Evolutionary conservation across 2,329 filamentous ascomycete genomes (phyloP).

Genomic region (Colletotrichum endophyticum): DNA sequence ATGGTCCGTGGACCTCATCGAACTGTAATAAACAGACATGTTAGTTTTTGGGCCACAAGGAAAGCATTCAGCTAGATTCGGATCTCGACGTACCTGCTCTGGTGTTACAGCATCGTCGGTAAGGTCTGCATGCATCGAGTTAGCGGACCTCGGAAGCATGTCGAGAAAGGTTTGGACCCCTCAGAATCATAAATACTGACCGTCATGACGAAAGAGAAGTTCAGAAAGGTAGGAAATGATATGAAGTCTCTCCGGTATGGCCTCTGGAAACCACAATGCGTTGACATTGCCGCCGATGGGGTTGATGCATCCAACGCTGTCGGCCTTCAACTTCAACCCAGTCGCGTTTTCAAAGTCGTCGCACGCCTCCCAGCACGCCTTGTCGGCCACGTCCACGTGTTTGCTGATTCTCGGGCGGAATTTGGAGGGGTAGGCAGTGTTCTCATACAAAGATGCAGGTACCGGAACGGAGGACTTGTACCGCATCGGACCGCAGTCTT

Average conservation of each 20-base stretch:
- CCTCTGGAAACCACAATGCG: neutral
- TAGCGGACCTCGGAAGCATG: neutral
- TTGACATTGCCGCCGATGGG: neutral
- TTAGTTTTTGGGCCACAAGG: neutral
- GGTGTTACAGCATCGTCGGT: neutral
- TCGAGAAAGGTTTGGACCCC: neutral
- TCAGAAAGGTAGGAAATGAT: neutral
- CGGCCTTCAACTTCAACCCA: neutral
- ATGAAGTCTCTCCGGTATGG: neutral
- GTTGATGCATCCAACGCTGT: neutral
- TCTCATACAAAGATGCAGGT: neutral
- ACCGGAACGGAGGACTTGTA: neutral
- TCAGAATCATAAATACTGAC: neutral
- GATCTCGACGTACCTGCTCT: neutral
- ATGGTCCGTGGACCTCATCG: neutral
- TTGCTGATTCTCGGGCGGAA: neutral
- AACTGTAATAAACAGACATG: neutral
- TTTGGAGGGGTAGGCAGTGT: neutral
- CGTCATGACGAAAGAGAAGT: neutral
- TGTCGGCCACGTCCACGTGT: neutral
- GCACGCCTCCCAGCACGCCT: neutral
- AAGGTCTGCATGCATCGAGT: neutral
- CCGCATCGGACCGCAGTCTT: neutral
- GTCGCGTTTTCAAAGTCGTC: neutral
- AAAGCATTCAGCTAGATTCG: neutral